phyloP scores from a whole-genome alignment of 164 flowering plant genomes.

The Amborella trichopoda region DNA sequence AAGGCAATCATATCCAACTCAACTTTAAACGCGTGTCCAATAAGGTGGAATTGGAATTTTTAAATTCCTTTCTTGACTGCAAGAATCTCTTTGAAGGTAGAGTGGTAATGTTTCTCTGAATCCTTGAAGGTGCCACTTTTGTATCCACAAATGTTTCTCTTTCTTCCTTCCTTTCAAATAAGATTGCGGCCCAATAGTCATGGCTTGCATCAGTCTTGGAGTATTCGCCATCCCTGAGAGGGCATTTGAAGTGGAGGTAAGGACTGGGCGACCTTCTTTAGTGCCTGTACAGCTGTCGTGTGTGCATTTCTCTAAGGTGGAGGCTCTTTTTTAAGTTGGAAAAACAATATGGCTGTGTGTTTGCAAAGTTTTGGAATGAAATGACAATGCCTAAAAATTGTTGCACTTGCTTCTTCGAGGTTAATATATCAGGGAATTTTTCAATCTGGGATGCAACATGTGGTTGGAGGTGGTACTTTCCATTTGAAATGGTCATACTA shows the following conservation, averaged over 20 bases:
- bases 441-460: background rate
- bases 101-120: background rate
- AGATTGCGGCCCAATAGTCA: background rate
- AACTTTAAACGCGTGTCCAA: background rate
- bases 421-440: background rate
- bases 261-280: background rate
- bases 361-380: background rate
- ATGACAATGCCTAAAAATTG: background rate
- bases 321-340: background rate
- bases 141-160: background rate
- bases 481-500: background rate
- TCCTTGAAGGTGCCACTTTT: background rate
- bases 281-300: background rate
- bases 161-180: background rate
- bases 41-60: background rate
- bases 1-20: background rate
- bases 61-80: background rate
- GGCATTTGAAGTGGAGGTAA: background rate
- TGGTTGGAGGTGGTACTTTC: background rate
- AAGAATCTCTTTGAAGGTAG: too few species aligned
- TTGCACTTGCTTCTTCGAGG: background rate
- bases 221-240: background rate
- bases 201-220: background rate
- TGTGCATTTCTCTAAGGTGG: background rate
- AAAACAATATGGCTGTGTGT: background rate